These are phyloP conservation scores for Leishmania martiniquensis DNA, from an alignment of 208 protist species.

Conservation along the genomic window DNA sequence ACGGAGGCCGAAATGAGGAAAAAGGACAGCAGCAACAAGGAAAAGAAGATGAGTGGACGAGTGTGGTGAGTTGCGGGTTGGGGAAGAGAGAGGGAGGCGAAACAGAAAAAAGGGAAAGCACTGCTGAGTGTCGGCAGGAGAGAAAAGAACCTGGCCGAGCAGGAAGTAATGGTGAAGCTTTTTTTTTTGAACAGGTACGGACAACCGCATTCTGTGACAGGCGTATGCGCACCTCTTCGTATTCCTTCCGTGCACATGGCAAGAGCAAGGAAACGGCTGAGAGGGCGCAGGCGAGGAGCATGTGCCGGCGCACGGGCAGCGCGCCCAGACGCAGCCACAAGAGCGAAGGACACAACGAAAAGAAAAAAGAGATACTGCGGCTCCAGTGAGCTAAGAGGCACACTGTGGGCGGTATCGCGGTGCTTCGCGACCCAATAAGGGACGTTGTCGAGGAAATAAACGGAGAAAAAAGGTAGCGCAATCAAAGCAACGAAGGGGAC, in stretches of 20 bases:
- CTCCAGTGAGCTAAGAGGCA: background rate
- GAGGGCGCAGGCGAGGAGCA: background rate
- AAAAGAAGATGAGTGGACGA: too few species aligned
- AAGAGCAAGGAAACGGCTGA: background rate
- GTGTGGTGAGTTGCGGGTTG: too few species aligned
- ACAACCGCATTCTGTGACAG: background rate
- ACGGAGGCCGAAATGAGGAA: background rate
- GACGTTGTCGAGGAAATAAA: too few species aligned
- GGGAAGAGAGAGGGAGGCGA: background rate
- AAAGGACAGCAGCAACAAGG: background rate
- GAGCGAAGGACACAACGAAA: background rate
- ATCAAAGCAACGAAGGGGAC: too few species aligned
- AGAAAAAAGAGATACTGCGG: background rate
- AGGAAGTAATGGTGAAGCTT: background rate
- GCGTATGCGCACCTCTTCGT: background rate
- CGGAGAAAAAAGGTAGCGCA: too few species aligned
- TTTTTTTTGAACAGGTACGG: background rate
- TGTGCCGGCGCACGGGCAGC: too few species aligned
- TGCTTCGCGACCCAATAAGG: too few species aligned
- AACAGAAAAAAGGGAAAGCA: background rate
- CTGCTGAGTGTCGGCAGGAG: background rate
- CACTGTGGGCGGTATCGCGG: too few species aligned
- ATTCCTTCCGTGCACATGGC: background rate
- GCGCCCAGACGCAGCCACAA: background rate
- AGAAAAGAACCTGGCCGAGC: background rate